These are phyloP conservation scores for Trichoderma simmonsii DNA, from an alignment of 2,329 filamentous ascomycete species.

Conservation along the genomic window DNA sequence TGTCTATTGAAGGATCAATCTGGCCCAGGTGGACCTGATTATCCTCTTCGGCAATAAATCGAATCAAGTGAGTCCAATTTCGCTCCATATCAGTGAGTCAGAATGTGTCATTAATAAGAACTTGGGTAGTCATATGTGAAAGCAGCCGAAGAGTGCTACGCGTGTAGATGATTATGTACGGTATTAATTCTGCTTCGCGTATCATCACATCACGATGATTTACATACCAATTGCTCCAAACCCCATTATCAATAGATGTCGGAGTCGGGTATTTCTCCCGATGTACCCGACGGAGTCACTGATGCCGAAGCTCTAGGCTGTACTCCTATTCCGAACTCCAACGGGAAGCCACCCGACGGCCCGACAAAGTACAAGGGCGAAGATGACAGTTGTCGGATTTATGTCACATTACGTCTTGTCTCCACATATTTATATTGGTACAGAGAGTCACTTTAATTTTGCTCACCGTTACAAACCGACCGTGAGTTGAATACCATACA, in stretches of 20 bases:
- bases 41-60: neutral
- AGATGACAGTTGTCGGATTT: neutral
- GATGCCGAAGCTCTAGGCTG: neutral
- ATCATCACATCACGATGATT: neutral
- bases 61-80: neutral
- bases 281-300: neutral
- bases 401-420: neutral
- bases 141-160: neutral
- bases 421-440: neutral
- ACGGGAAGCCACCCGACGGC: neutral
- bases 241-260: neutral
- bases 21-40: neutral
- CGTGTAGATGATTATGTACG: neutral
- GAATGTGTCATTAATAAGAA: neutral
- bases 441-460: neutral
- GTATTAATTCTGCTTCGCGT: neutral
- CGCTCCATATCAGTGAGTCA: neutral
- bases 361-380: neutral
- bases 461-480: neutral
- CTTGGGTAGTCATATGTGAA: neutral
- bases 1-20: neutral
- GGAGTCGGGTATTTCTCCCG: neutral
- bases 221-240: neutral
- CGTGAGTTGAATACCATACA: neutral
- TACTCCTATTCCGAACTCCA: neutral